Conservation (phyloP, 306 rosid genomes). For the Sindora glabra region DNA sequence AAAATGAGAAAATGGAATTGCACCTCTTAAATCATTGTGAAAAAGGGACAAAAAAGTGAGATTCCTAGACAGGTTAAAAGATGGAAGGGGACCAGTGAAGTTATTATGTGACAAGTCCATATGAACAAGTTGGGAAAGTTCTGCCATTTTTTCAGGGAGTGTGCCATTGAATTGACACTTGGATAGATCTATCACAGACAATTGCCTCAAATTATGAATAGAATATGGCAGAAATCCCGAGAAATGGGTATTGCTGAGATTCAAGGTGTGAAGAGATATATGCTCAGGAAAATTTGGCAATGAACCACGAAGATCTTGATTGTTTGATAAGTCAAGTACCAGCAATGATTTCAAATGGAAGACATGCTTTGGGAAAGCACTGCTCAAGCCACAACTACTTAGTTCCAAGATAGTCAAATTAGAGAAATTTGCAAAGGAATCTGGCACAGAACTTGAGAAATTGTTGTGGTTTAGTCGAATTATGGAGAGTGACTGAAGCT, state of each 20-base stretch:
- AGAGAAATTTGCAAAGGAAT: not conserved
- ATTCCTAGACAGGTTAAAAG: not conserved
- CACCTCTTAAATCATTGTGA: not conserved
- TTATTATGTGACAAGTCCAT: not conserved
- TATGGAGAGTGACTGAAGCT: not conserved
- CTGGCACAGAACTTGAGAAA: not conserved
- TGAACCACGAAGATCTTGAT: not conserved
- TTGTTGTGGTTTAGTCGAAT: not conserved
- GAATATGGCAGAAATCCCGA: constrained; percentile 4
- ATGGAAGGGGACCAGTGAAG: constrained; percentile 1
- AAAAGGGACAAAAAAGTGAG: not conserved
- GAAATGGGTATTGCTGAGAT: not conserved
- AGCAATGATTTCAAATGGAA: not conserved
- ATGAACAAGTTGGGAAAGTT: not conserved
- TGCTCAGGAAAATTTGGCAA: constrained; percentile 1
- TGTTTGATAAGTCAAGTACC: not conserved
- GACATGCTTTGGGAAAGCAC: constrained; percentile 8
- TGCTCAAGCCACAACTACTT: not conserved
- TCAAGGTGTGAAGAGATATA: not conserved
- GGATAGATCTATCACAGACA: not conserved
- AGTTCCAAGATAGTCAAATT: not conserved
- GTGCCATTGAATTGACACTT: not conserved
- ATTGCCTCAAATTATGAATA: not conserved
- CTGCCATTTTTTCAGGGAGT: not conserved
- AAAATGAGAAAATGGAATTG: not conserved